A percentile compares a stretch with the other conserved stretches of the same genome.
phyloP scores from a whole-genome alignment of 2,329 filamentous ascomycete species.

The Fusarium sp. region DNA sequence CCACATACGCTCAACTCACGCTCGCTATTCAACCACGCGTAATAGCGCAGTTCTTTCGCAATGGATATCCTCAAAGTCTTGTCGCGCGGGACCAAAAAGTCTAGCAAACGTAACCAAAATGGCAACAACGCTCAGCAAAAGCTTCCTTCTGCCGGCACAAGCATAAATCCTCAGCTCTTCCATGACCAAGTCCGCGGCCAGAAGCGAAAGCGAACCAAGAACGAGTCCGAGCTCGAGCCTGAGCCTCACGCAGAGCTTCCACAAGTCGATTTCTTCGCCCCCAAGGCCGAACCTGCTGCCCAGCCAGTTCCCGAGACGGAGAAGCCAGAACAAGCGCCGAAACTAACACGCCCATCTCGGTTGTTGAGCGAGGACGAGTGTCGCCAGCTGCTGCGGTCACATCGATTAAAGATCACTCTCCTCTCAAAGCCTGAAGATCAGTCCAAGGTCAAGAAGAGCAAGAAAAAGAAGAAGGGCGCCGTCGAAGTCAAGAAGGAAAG shows the following conservation, averaged over 20 bases:
- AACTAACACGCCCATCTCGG: slow-evolving; percentile 43
- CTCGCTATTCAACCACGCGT: slow-evolving; percentile 8
- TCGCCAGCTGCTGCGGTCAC: slow-evolving; percentile 76
- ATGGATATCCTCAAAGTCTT: slow-evolving; percentile 81
- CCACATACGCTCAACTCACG: slow-evolving; percentile 12
- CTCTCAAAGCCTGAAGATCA: slow-evolving; percentile 63
- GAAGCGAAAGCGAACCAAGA: slow-evolving; percentile 64
- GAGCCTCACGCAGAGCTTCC: slow-evolving; percentile 50
- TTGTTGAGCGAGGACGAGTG: slow-evolving; percentile 74
- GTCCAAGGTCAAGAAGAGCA: slow-evolving; percentile 62
- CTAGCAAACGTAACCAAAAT: slow-evolving; percentile 49
- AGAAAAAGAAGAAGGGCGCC: slow-evolving; percentile 62
- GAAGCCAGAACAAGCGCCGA: slow-evolving; percentile 42
- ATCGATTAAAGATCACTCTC: slow-evolving; percentile 85
- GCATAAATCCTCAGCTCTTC: slow-evolving; percentile 74
- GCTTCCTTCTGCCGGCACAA: slow-evolving; percentile 71
- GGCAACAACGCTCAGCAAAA: slow-evolving; percentile 50
- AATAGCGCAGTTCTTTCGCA: slow-evolving; percentile 1
- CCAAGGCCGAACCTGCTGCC: slow-evolving; percentile 50
- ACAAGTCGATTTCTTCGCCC: slow-evolving; percentile 68
- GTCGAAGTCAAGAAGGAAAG: slow-evolving; percentile 59
- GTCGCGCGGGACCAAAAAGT: slow-evolving; percentile 72
- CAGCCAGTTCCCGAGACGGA: slow-evolving; percentile 44
- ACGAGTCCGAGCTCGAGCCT: slow-evolving; percentile 48
- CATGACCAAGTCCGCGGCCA: slow-evolving; percentile 63